phyloP scores from a whole-genome alignment of 2,329 filamentous ascomycete genomes.

The Xylaria sp. region DNA sequence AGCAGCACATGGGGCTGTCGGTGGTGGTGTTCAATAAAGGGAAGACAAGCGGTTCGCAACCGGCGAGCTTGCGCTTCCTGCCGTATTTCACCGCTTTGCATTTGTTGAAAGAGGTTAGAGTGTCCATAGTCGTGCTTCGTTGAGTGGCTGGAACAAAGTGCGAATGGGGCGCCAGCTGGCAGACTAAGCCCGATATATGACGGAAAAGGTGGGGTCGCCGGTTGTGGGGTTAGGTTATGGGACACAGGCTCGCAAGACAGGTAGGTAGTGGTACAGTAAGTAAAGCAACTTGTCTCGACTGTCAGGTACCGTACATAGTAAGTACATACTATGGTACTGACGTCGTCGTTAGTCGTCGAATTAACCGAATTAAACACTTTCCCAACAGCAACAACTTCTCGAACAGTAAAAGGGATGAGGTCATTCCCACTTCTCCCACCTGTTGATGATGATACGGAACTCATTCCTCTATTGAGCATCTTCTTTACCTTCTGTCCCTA shows the following conservation, averaged over 20 bases:
- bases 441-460: slow-evolving; percentile 3
- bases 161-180: slow-evolving; percentile 5
- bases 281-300: no score
- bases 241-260: no score
- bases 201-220: neutral
- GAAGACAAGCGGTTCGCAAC: slow-evolving; percentile 25
- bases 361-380: no score
- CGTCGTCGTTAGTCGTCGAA: no score
- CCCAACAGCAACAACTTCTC: neutral
- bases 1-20: neutral
- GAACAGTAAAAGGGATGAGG: slow-evolving; percentile 35
- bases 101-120: slow-evolving; percentile 16
- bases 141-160: neutral
- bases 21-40: slow-evolving; percentile 8
- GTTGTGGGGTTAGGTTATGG: no score
- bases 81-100: slow-evolving; percentile 39
- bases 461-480: slow-evolving; percentile 11
- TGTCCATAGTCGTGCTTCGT: neutral
- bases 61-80: slow-evolving; percentile 43
- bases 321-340: no score
- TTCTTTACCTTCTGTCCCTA: neutral
- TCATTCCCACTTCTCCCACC: slow-evolving; percentile 34
- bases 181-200: neutral
- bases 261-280: neutral
- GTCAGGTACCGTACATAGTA: no score